phyloP scores from a whole-genome alignment of 2,329 filamentous ascomycete species.

The Teratosphaeriaceae sp. region DNA sequence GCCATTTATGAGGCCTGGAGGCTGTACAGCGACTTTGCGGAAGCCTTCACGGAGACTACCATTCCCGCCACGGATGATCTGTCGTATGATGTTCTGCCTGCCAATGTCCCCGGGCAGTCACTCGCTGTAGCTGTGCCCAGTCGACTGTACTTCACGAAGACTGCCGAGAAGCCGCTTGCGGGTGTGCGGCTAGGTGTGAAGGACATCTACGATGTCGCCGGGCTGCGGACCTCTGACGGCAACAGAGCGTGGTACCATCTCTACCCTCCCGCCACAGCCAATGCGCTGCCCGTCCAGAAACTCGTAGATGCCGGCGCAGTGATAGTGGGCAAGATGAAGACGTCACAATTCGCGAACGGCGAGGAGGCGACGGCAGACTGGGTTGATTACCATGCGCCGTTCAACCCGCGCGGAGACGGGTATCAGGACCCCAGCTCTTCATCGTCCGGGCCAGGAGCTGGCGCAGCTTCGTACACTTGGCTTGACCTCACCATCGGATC shows the following conservation, averaged over 20 bases:
- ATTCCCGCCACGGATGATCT: conserved; percentile 32
- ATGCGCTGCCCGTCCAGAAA: conserved; percentile 46
- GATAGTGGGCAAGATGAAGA: conserved; percentile 42
- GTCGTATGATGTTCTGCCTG: conserved; percentile 38
- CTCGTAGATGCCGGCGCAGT: conserved; percentile 55
- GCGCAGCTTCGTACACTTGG: conserved; percentile 41
- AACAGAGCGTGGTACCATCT: conserved; percentile 53
- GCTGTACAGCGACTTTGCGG: conserved; percentile 44
- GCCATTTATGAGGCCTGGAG: conserved; percentile 44
- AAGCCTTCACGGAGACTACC: conserved; percentile 44
- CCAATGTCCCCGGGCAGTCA: conserved; percentile 33
- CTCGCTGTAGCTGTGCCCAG: conserved; percentile 51
- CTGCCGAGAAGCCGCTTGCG: conserved; percentile 49
- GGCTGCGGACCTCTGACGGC: conserved; percentile 50
- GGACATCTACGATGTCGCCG: conserved; percentile 55
- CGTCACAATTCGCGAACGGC: conserved; percentile 40
- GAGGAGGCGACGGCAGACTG: conserved; percentile 46
- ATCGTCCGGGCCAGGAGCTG: conserved; percentile 41
- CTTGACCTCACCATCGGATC: conserved; percentile 45
- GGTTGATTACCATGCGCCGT: conserved; percentile 39
- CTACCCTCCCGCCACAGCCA: conserved; percentile 40
- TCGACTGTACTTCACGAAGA: conserved; percentile 51
- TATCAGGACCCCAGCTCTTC: conserved; percentile 43
- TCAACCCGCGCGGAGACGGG: conserved; percentile 39
- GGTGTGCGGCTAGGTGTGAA: conserved; percentile 58